Conservation (phyloP, 768 basidiomycete genomes). For the Termitomyces sp. region DNA sequence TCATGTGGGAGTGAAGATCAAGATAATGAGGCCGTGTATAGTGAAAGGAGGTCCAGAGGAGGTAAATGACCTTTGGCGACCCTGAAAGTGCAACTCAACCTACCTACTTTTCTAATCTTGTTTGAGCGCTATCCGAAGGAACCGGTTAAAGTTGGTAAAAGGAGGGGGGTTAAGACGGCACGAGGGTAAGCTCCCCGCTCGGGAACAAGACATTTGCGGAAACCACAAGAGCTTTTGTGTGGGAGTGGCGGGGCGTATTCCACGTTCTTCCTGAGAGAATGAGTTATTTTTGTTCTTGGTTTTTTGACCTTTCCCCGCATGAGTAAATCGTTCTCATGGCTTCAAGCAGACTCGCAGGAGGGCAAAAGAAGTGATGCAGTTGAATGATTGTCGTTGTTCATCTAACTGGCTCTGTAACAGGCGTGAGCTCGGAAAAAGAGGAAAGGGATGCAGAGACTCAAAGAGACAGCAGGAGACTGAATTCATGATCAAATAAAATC, state of each 20-base stretch:
- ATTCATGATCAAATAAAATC: background rate
- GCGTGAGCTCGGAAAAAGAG: too few species aligned
- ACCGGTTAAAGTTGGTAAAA: constrained; percentile 1
- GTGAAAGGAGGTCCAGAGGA: constrained; percentile 1
- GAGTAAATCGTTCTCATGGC: background rate
- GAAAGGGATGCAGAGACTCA: background rate
- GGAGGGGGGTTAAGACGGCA: background rate
- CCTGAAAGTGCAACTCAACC: background rate
- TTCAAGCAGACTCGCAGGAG: background rate
- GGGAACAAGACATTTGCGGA: constrained; percentile 4
- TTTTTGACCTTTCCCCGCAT: background rate
- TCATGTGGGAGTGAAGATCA: background rate
- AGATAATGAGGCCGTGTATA: background rate
- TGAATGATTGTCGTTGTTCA: background rate
- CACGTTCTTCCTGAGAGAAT: constrained; percentile 1
- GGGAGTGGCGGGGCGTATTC: background rate
- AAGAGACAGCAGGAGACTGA: background rate
- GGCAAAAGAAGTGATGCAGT: background rate
- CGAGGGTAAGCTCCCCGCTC: background rate
- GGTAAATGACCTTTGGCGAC: background rate
- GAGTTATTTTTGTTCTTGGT: constrained; percentile 1
- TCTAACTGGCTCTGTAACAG: background rate
- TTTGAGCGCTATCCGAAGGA: constrained; percentile 9
- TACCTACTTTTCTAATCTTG: background rate
- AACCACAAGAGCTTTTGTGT: constrained; percentile 5